Percentiles rank a stretch among this genome's conserved stretches.
Conservation (phyloP, 805 yeast genomes). For the Metschnikowia picachoensis region DNA sequence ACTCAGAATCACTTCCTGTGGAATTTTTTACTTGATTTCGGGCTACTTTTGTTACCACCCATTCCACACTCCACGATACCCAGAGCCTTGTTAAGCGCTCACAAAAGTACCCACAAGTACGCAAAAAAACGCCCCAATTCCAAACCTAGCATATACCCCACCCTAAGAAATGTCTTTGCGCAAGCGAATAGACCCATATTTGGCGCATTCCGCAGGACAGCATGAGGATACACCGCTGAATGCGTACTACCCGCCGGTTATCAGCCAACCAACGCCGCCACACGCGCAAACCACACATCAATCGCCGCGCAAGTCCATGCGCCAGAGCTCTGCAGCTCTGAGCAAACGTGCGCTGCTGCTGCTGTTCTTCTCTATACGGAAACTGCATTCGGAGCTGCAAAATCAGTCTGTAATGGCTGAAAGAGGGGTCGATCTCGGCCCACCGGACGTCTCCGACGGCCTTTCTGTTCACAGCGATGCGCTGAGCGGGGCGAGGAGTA, state of each 20-base stretch:
- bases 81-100: no score
- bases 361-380: conserved; percentile 36
- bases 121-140: no score
- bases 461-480: conserved; percentile 22
- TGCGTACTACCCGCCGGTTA: conserved; percentile 17
- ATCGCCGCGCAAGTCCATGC: conserved; percentile 18
- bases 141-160: no score
- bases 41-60: no score
- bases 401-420: no score
- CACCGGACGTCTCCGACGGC: conserved; percentile 29
- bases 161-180: conserved; percentile 14
- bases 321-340: neutral
- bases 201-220: conserved; percentile 9
- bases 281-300: no score
- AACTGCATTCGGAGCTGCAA: conserved; percentile 18
- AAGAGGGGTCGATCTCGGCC: no score
- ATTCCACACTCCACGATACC: no score
- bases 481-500: neutral
- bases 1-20: no score
- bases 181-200: conserved; percentile 22
- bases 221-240: conserved; percentile 5
- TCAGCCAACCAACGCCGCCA: neutral
- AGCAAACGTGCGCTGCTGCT: conserved; percentile 30
- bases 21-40: no score
- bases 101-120: no score